A percentile compares a stretch with the other conserved stretches of the same genome.
Conservation (phyloP, 345 rosid genomes). For the Linum lewisii region DNA sequence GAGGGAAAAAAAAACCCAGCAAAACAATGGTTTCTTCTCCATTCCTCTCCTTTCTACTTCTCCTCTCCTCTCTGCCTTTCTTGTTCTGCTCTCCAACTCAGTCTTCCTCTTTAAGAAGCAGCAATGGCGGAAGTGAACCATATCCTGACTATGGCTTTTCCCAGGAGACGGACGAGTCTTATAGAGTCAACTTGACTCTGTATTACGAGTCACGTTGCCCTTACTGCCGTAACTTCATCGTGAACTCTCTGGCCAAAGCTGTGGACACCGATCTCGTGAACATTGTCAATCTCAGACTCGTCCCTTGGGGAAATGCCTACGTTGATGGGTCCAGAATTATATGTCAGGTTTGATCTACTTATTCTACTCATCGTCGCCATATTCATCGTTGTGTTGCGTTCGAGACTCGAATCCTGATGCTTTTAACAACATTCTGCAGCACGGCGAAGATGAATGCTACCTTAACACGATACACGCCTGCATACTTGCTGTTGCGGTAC, state of each 20-base stretch:
- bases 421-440: not conserved
- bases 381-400: too few relatives aligned
- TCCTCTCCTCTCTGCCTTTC: not conserved
- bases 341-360: slow-evolving; percentile 31
- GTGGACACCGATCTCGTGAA: slow-evolving; percentile 23
- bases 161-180: not conserved
- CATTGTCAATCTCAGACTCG: slow-evolving; percentile 35
- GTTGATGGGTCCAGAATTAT: slow-evolving; percentile 20
- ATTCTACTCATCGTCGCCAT: too few relatives aligned
- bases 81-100: not conserved
- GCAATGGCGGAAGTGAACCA: too few relatives aligned
- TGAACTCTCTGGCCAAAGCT: slow-evolving; percentile 18
- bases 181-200: slow-evolving; percentile 14
- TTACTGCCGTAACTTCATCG: slow-evolving; percentile 30
- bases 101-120: not conserved
- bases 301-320: slow-evolving; percentile 44
- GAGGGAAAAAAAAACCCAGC: not conserved
- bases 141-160: not conserved
- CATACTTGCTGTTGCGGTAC: not conserved
- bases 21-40: not conserved
- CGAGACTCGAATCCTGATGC: not conserved
- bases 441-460: slow-evolving; percentile 1
- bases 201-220: slow-evolving; percentile 49
- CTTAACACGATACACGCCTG: slow-evolving; percentile 1
- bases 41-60: not conserved